Percentiles rank a stretch among this genome's conserved stretches.
phyloP scores from a whole-genome alignment of 2,329 filamentous ascomycete species.

The Hymenoscyphus scutula region DNA sequence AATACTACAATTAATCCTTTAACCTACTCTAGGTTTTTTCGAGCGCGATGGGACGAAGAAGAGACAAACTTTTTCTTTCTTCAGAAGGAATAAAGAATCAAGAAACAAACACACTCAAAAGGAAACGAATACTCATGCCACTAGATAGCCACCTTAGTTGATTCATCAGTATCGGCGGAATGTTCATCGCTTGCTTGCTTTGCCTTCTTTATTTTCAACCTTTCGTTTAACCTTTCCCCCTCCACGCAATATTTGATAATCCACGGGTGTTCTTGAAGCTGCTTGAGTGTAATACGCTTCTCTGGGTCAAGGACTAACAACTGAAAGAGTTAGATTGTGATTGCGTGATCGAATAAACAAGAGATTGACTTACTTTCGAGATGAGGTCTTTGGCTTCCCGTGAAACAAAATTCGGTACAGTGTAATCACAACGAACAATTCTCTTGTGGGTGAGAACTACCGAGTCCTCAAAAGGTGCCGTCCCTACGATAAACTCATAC shows the following conservation, averaged over 20 bases:
- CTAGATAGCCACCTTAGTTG: neutral
- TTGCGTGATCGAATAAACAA: neutral
- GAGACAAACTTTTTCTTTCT: too few species aligned
- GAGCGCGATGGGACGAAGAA: too few species aligned
- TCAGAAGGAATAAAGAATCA: too few species aligned
- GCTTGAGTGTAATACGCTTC: conserved; percentile 81
- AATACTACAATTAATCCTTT: too few species aligned
- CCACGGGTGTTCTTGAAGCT: conserved; percentile 86
- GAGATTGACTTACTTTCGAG: conserved; percentile 61
- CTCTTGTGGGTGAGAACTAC: conserved; percentile 86
- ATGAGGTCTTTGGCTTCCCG: conserved; percentile 85
- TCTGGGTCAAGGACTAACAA: conserved; percentile 85
- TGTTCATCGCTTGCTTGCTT: neutral
- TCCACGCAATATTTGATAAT: conserved; percentile 79
- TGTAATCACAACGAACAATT: conserved; percentile 84
- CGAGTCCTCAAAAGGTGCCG: conserved; percentile 92
- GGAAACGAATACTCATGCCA: too few species aligned
- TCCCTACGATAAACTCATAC: conserved; percentile 90
- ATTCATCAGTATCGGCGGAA: neutral
- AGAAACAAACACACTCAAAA: too few species aligned
- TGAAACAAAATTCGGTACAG: conserved; percentile 82
- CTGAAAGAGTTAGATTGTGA: conserved; percentile 42
- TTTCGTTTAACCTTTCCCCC: conserved; percentile 6
- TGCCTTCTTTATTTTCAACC: conserved; percentile 6
- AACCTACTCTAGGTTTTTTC: too few species aligned